Conservation (phyloP, 805 yeast genomes). For the Jamesozyma hellenica region DNA sequence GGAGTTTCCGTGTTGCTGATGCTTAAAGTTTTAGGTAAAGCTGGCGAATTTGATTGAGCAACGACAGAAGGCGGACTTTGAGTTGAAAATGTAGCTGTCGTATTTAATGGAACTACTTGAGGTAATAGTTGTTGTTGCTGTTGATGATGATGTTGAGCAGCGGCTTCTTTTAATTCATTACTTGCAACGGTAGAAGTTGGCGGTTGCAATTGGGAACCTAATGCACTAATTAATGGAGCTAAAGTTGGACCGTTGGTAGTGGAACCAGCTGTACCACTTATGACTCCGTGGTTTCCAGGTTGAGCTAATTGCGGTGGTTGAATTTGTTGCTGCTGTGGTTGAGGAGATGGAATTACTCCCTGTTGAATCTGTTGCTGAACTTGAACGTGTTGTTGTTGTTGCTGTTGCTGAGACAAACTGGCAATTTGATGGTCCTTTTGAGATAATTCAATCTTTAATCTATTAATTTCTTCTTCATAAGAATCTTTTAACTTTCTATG, state of each 20-base stretch:
- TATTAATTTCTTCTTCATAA: slow-evolving; percentile 83
- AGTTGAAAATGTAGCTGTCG: not conserved
- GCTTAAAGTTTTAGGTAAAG: not conserved
- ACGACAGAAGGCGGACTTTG: not conserved
- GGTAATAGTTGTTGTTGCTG: not conserved
- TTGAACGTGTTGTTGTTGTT: slow-evolving; percentile 24
- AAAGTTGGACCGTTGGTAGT: slow-evolving; percentile 8
- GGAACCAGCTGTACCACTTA: not conserved
- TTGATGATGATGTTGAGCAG: not conserved
- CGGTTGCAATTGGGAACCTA: slow-evolving; percentile 11
- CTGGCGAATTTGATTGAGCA: not conserved
- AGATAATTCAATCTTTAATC: slow-evolving; percentile 79
- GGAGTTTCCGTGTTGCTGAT: not conserved
- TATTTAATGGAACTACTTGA: not conserved
- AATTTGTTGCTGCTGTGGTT: slow-evolving; percentile 1
- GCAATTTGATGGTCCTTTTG: slow-evolving; percentile 55
- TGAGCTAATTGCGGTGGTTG: slow-evolving; percentile 2
- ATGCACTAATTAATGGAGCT: slow-evolving; percentile 11
- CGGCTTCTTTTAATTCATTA: not conserved
- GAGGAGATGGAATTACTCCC: not conserved
- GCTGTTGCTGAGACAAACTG: slow-evolving; percentile 35
- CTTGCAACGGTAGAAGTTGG: slow-evolving; percentile 3
- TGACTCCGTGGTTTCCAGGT: not conserved
- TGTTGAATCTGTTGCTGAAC: slow-evolving; percentile 17
- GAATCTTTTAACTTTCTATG: slow-evolving; percentile 93